A percentile compares a stretch with the other conserved stretches of the same genome.
Evolutionary conservation across 2,329 filamentous ascomycete species (phyloP).

Genomic region (Myriosclerotinia duriaeana): DNA sequence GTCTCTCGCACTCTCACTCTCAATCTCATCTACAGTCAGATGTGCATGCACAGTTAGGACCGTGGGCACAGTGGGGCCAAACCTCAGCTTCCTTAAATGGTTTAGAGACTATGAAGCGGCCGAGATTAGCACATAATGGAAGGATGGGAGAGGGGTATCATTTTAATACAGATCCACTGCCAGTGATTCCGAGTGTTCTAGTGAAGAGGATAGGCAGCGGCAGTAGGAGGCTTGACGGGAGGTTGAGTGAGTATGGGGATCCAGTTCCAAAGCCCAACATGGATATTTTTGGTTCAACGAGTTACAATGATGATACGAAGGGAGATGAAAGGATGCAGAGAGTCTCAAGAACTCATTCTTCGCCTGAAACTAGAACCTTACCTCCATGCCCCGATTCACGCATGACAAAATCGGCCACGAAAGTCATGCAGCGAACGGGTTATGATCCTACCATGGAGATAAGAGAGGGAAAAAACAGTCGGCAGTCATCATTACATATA

Average conservation of each 20-base stretch:
- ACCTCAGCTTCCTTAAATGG: conserved; percentile 12
- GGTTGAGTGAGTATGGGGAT: conserved; percentile 16
- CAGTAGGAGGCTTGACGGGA: conserved; percentile 21
- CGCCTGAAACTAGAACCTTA: conserved; percentile 12
- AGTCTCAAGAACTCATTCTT: conserved; percentile 10
- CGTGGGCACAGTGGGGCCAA: conserved; percentile 13
- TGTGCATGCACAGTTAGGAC: not conserved
- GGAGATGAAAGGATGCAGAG: not conserved
- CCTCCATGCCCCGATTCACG: conserved; percentile 12
- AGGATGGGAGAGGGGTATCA: not conserved
- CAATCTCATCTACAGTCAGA: not conserved
- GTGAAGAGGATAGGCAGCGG: not conserved
- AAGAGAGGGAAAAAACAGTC: not conserved
- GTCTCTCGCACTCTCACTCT: not conserved
- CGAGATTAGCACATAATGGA: not conserved
- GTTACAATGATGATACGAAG: not conserved
- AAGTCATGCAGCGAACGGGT: conserved; percentile 32
- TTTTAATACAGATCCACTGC: conserved; percentile 3
- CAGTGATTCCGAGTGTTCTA: not conserved
- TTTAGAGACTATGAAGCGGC: not conserved
- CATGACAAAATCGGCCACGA: conserved; percentile 28
- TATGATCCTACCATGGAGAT: conserved; percentile 26
- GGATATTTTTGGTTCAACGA: not conserved
- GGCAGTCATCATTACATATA: conserved; percentile 11
- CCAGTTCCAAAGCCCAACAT: conserved; percentile 16